These are phyloP conservation scores for Lactarius quietus DNA, from an alignment of 768 basidiomycete species.

Conservation along the genomic window DNA sequence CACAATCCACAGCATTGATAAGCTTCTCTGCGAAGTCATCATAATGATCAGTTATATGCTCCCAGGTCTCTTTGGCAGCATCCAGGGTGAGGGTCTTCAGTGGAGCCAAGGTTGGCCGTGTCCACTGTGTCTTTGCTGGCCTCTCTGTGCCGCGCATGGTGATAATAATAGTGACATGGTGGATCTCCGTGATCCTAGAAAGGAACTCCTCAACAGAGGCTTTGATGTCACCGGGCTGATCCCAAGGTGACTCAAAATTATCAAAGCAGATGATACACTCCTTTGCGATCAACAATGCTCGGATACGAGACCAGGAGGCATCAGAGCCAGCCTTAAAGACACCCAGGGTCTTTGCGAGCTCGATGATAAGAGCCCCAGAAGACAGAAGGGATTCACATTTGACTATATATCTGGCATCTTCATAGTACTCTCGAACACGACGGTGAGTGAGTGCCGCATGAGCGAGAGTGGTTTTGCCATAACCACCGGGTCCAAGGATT, in stretches of 20 bases:
- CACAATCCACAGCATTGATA: neutral
- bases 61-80: neutral
- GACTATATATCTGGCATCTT: conserved; percentile 32
- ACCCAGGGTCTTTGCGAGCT: conserved; percentile 20
- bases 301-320: neutral
- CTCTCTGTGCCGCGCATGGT: conserved; percentile 8
- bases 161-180: neutral
- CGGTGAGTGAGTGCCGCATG: neutral
- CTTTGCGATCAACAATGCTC: conserved; percentile 12
- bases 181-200: neutral
- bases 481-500: neutral
- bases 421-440: neutral
- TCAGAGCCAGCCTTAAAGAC: neutral
- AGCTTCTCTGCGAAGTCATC: neutral
- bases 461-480: neutral
- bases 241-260: conserved; percentile 42
- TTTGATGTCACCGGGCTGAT: conserved; percentile 15
- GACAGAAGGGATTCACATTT: conserved; percentile 34
- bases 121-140: conserved; percentile 7
- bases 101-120: neutral
- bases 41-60: neutral
- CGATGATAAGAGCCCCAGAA: conserved; percentile 28
- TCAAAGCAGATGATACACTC: conserved; percentile 37
- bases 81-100: neutral
- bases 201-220: conserved; percentile 2